Conservation (phyloP, 345 rosid species). For the Eucalyptus marginata region DNA sequence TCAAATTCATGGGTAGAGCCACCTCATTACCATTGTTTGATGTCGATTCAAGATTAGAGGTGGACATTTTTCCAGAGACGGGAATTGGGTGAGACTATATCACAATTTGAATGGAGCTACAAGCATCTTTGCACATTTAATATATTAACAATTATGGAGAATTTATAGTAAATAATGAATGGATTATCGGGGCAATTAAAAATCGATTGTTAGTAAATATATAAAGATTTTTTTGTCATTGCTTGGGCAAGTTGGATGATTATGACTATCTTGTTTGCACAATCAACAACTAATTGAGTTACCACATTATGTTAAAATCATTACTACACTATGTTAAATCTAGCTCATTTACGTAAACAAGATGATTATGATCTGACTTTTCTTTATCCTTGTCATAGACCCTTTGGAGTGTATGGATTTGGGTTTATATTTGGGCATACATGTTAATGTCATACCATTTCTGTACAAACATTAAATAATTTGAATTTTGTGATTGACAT, state of each 20-base stretch:
- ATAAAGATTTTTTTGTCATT: accelerated
- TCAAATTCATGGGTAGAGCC: too few species aligned
- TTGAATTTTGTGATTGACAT: accelerated
- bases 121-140: not conserved
- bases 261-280: accelerated
- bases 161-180: not conserved
- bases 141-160: not conserved
- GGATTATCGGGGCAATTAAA: not conserved
- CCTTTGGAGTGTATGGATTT: accelerated
- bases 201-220: too few species aligned
- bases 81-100: accelerated
- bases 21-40: accelerated
- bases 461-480: not conserved
- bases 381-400: accelerated
- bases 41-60: not conserved
- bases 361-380: accelerated
- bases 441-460: not conserved
- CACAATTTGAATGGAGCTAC: not conserved
- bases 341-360: accelerated
- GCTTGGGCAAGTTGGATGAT: too few species aligned
- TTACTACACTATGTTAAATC: too few species aligned
- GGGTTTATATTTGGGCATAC: accelerated
- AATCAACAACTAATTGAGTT: too few species aligned
- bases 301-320: too few species aligned
- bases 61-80: accelerated